Conservation (phyloP, 441 rosid species). For the Raphanus hybrid region DNA sequence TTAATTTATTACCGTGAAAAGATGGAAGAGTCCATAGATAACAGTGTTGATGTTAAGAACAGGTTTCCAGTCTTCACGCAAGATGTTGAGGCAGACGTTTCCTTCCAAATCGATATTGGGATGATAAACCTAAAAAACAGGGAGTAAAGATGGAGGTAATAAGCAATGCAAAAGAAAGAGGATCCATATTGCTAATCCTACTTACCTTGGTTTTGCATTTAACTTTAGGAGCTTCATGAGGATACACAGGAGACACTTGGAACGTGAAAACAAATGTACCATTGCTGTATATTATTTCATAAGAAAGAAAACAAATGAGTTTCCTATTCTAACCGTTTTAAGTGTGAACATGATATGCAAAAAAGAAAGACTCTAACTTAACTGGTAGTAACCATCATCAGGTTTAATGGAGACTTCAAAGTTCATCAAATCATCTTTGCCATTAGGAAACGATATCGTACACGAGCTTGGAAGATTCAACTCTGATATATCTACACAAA, state of each 20-base stretch:
- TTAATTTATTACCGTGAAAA: constrained; percentile 68
- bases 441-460: constrained; percentile 76
- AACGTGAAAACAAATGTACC: constrained; percentile 82
- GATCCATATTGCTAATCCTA: background rate
- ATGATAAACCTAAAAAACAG: constrained; percentile 67
- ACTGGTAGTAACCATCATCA: constrained; percentile 94
- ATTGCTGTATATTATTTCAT: constrained; percentile 48
- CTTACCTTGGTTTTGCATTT: constrained; percentile 96
- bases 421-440: constrained; percentile 91
- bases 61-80: constrained; percentile 98
- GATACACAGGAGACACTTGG: constrained; percentile 86
- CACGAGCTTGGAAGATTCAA: constrained; percentile 87
- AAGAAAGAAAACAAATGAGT: constrained; percentile 13
- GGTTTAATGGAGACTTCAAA: constrained; percentile 90
- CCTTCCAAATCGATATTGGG: constrained; percentile 98
- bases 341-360: background rate
- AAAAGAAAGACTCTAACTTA: constrained; percentile 36
- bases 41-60: constrained; percentile 92
- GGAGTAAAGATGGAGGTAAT: background rate
- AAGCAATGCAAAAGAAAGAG: background rate
- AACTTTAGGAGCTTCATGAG: constrained; percentile 94
- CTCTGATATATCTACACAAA: constrained; percentile 76
- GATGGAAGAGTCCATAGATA: constrained; percentile 91
- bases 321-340: background rate
- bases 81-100: constrained; percentile 88